These are phyloP conservation scores for Leccinum proliferum DNA, from an alignment of 1,284 basidiomycete genomes.

Conservation along the genomic window DNA sequence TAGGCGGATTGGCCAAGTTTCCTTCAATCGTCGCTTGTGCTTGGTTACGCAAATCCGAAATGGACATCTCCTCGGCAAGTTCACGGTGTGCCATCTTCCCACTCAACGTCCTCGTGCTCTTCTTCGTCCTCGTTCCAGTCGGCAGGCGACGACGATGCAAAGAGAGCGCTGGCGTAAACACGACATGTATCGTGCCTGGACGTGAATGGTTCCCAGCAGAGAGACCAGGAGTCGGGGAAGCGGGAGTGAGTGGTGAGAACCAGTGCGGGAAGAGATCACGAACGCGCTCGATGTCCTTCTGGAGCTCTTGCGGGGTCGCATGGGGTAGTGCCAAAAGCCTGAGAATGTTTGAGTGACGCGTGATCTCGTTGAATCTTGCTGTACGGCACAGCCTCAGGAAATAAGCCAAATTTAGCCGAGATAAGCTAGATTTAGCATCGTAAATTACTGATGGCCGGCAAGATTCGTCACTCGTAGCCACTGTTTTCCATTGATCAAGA, in stretches of 20 bases:
- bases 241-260: slow-evolving; percentile 36
- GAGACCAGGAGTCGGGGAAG: slow-evolving; percentile 39
- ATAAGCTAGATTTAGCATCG: too few relatives aligned
- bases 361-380: too few relatives aligned
- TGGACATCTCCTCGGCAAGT: slow-evolving; percentile 46
- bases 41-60: slow-evolving; percentile 76
- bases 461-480: too few relatives aligned
- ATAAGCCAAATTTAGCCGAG: too few relatives aligned
- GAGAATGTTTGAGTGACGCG: too few relatives aligned
- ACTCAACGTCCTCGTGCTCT: slow-evolving; percentile 68
- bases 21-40: slow-evolving; percentile 84
- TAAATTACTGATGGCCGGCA: too few relatives aligned
- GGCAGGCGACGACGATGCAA: slow-evolving; percentile 65
- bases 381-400: background rate
- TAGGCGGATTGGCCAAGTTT: slow-evolving; percentile 71
- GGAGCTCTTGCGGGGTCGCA: slow-evolving; percentile 65
- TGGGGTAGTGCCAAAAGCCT: slow-evolving; percentile 23
- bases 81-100: slow-evolving; percentile 55
- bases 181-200: slow-evolving; percentile 38
- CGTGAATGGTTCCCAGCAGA: slow-evolving; percentile 19
- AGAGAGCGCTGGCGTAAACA: slow-evolving; percentile 53
- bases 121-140: slow-evolving; percentile 81
- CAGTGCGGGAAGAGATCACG: slow-evolving; percentile 46
- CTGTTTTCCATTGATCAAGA: too few relatives aligned
- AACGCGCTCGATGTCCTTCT: slow-evolving; percentile 49